Conservation (phyloP, 1,139 yeast species). For the Yamadazyma atmosphaerica region DNA sequence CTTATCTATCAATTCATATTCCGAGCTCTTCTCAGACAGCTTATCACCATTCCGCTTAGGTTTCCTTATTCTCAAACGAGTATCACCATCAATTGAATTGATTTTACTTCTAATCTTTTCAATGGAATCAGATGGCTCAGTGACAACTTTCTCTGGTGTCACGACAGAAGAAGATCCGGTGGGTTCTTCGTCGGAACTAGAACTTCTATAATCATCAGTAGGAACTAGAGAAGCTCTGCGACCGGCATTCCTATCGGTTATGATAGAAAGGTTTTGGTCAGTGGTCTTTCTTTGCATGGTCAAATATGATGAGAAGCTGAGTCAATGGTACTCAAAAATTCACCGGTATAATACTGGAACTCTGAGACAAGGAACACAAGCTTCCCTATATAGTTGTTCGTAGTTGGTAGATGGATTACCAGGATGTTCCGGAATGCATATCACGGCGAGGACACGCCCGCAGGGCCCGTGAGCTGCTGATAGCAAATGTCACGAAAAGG, state of each 20-base stretch:
- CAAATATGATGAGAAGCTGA: too few species aligned
- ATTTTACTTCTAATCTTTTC: constrained; percentile 12
- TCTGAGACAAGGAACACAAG: too few species aligned
- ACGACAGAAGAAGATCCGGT: neutral
- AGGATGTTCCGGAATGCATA: too few species aligned
- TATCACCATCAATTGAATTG: constrained; percentile 11
- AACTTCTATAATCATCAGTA: constrained; percentile 21
- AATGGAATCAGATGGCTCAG: constrained; percentile 6
- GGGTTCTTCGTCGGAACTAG: constrained; percentile 10
- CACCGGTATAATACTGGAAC: too few species aligned
- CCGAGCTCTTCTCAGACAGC: neutral
- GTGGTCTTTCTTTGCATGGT: constrained; percentile 16
- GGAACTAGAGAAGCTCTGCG: constrained; percentile 22
- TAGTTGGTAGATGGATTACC: too few species aligned
- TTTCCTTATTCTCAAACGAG: constrained; percentile 10
- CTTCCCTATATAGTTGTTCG: too few species aligned
- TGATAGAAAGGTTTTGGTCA: constrained; percentile 21
- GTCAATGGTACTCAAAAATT: neutral
- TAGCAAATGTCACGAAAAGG: too few species aligned
- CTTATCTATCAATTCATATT: neutral
- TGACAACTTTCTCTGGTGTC: constrained; percentile 6
- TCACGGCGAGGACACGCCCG: too few species aligned
- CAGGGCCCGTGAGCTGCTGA: too few species aligned
- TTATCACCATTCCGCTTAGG: constrained; percentile 2
- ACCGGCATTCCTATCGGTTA: constrained; percentile 23